Percentiles rank a stretch among this genome's conserved stretches.
These are phyloP conservation scores for Fragilaria radians DNA, from an alignment of 108 stramenopile species.

Conservation along the genomic window DNA sequence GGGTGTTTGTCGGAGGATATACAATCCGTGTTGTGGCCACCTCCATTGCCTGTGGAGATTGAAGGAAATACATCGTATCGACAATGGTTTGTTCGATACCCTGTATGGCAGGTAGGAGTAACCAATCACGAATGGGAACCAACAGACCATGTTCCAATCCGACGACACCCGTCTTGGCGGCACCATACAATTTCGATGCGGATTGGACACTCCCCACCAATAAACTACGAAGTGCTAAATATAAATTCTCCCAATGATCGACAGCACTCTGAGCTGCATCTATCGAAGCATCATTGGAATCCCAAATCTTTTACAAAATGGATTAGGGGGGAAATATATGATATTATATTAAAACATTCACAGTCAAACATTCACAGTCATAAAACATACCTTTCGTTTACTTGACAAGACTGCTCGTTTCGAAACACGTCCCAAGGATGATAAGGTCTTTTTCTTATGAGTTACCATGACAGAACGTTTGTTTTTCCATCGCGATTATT, in stretches of 20 bases:
- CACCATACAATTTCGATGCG: slow-evolving; percentile 33
- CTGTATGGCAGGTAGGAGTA: slow-evolving; percentile 53
- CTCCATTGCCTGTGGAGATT: slow-evolving; percentile 25
- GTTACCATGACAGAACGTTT: too few relatives aligned
- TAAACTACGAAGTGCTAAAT: slow-evolving; percentile 29
- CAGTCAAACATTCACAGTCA: background rate
- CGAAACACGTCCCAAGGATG: slow-evolving; percentile 30
- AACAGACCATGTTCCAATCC: slow-evolving; percentile 50
- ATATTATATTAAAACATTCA: background rate
- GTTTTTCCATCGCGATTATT: too few relatives aligned
- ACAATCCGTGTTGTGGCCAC: slow-evolving; percentile 20
- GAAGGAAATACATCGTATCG: slow-evolving; percentile 36
- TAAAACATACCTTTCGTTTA: slow-evolving; percentile 16
- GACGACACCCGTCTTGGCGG: slow-evolving; percentile 39
- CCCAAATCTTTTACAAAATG: slow-evolving; percentile 40
- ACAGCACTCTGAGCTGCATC: slow-evolving; percentile 51
- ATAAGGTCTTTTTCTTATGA: too few relatives aligned
- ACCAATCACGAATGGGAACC: slow-evolving; percentile 53
- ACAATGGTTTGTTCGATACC: slow-evolving; percentile 30
- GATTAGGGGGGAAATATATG: background rate
- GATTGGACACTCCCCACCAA: slow-evolving; percentile 23
- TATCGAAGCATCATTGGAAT: slow-evolving; percentile 50
- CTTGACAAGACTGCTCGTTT: slow-evolving; percentile 34
- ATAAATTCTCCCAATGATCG: slow-evolving; percentile 52
- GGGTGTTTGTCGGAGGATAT: slow-evolving; percentile 33